phyloP scores from a whole-genome alignment of 306 rosid species.

The Sechiopsis laciniata region DNA sequence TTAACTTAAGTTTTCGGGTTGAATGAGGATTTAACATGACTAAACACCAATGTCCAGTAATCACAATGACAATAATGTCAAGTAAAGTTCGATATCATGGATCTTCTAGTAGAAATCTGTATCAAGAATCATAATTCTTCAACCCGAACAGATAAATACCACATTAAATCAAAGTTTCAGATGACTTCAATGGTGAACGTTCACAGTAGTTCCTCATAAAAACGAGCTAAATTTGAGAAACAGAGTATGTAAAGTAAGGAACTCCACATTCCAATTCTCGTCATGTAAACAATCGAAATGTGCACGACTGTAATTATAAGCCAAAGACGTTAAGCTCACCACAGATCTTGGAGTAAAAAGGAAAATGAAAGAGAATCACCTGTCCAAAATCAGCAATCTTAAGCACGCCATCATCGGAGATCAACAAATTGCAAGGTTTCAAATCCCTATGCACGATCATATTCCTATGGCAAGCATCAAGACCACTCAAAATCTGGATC shows the following conservation, averaged over 20 bases:
- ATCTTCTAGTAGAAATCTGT: neutral
- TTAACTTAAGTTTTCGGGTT: too few relatives aligned
- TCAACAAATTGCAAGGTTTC: conserved; percentile 68
- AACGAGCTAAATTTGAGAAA: conserved; percentile 9
- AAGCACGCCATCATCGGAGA: conserved; percentile 73
- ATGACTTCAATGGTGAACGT: neutral
- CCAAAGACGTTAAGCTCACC: neutral
- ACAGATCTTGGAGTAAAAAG: neutral
- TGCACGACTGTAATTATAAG: neutral
- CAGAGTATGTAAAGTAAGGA: neutral
- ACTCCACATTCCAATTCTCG: neutral
- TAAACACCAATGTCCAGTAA: neutral
- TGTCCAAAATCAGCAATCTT: conserved; percentile 90
- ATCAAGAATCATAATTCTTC: neutral
- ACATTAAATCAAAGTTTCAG: conserved; percentile 2
- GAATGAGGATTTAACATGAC: too few relatives aligned
- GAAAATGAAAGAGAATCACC: conserved; percentile 33
- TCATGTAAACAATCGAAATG: neutral
- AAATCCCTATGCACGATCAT: conserved; percentile 74
- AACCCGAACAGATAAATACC: neutral
- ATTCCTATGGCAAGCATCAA: conserved; percentile 69
- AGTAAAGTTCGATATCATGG: neutral
- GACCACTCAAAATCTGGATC: conserved; percentile 57
- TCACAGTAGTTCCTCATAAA: neutral
- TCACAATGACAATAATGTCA: neutral